phyloP scores from a whole-genome alignment of 345 rosid genomes.

The Boechera divaricarpa region DNA sequence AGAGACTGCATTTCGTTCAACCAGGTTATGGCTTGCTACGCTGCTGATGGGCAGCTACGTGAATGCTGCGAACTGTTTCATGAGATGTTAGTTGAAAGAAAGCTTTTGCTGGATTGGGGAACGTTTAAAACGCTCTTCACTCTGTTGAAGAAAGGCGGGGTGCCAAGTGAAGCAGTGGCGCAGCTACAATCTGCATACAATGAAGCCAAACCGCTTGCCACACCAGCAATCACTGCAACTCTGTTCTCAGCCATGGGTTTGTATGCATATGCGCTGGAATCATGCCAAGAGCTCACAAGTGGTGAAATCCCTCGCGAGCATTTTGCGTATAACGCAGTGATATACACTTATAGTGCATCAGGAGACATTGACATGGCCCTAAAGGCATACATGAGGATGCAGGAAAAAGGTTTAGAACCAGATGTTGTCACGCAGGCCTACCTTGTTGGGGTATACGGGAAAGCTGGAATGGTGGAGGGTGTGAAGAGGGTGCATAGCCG shows the following conservation, averaged over 20 bases:
- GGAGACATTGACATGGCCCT: conserved; percentile 74
- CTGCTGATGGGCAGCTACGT: conserved; percentile 66
- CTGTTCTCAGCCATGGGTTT: conserved; percentile 75
- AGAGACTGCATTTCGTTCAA: conserved; percentile 69
- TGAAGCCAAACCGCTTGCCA: conserved; percentile 71
- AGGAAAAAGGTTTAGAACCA: conserved; percentile 75
- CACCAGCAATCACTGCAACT: conserved; percentile 61
- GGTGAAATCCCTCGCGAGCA: conserved; percentile 52
- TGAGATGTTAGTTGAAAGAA: conserved; percentile 64
- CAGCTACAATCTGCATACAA: conserved; percentile 72
- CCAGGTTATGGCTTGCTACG: conserved; percentile 78
- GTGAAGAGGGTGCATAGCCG: conserved; percentile 70
- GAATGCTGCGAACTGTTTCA: conserved; percentile 73
- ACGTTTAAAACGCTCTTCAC: conserved; percentile 72
- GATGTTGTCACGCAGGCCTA: conserved; percentile 69
- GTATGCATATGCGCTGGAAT: conserved; percentile 59
- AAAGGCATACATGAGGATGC: conserved; percentile 75
- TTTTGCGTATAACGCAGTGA: conserved; percentile 71
- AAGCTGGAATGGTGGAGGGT: conserved; percentile 87
- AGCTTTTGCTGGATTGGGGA: conserved; percentile 66
- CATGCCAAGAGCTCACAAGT: conserved; percentile 55
- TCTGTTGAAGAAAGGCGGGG: conserved; percentile 70
- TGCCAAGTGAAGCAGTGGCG: conserved; percentile 70
- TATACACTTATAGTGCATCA: conserved; percentile 63
- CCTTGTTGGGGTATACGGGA: conserved; percentile 75